Base-by-base conservation (phyloP, 305 asterid genomes). In the Fraxinus baroniana region DNA sequence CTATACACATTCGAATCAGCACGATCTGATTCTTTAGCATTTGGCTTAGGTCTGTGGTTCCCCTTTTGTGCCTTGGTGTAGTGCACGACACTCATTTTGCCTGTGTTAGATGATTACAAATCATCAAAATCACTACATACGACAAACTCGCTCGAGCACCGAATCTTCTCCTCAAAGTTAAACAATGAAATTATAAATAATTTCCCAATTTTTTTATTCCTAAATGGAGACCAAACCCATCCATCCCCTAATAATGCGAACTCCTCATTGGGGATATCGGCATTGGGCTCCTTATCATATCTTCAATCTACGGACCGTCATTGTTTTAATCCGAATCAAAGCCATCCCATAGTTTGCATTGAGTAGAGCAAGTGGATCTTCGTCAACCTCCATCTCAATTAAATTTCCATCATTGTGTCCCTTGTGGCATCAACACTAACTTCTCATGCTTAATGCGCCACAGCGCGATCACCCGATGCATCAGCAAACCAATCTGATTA, bases 61-160 rank as follows among this genome's bases (percentile, higher is more conserved):
- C 32, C 7, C 33, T 64, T 64, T 22, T 15, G 32, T 93, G 99
- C 97, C 96, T 93, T 91, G 85, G 99, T 94, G 97, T 89, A 94
- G 90, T 93, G 93, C 85, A 84, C 22, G 79, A 87, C 82, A 85
- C 89, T 88, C 73, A 79, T 81, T 91, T 93, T 90, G 66, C 74
- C 90, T 9, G 90, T 91, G 15, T 77, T 86, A 77, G 97, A 86
- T 49, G 95, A 82, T 85, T 94, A 96, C 93, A 94, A 81, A 77
- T 95, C 99, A 86, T 85, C 90, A 78, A 94, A 84, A 60, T 87
- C 97, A 94, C 90, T 41, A 83, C 90, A 97, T 71, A 95, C 85
- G 79, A 95, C 98, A 30, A 97, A 91, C 87, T 94, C 98, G 57
- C 91, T 94, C 97, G 97, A 95, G 88, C 93, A 94, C 64, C 87